A percentile compares a stretch with the other conserved stretches of the same genome.
Evolutionary conservation across 208 protist genomes (phyloP).

Genomic region (Trypanosomatidae sp.): DNA sequence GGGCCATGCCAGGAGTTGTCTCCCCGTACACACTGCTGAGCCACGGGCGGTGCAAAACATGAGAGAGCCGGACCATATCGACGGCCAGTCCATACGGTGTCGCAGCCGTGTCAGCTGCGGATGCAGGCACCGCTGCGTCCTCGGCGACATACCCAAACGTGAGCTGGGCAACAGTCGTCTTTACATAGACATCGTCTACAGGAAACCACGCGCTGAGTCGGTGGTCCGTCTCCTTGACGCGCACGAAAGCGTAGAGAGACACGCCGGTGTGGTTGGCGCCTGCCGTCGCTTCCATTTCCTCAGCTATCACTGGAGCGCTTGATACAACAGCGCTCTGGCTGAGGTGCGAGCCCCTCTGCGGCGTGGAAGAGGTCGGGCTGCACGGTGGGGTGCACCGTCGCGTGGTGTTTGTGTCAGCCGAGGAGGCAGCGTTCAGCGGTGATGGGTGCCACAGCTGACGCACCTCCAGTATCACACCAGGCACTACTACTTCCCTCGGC

Average conservation of each 20-base stretch:
- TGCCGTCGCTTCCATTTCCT: not conserved
- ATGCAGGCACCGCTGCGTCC: not conserved
- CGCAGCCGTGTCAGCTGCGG: not conserved
- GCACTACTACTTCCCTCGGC: conserved; percentile 4
- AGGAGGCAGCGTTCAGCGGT: not conserved
- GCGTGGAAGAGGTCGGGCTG: not conserved
- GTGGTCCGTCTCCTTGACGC: conserved; percentile 74
- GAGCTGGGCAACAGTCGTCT: conserved; percentile 13
- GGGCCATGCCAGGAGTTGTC: conserved; percentile 77
- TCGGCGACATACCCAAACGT: conserved; percentile 3
- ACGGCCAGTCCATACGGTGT: conserved; percentile 7
- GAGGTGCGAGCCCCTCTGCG: not conserved
- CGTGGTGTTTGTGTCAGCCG: not conserved
- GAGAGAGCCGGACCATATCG: conserved; percentile 13
- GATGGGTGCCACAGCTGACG: conserved; percentile 53
- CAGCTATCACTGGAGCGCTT: not conserved
- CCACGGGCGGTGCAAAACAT: conserved; percentile 19
- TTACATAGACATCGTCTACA: conserved; percentile 53
- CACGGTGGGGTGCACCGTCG: not conserved
- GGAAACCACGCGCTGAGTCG: conserved; percentile 81
- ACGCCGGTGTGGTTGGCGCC: not conserved
- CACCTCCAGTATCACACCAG: conserved; percentile 62
- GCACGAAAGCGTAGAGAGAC: conserved; percentile 72
- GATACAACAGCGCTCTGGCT: not conserved
- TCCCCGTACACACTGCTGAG: conserved; percentile 68